A percentile compares a stretch with the other conserved stretches of the same genome.
phyloP scores from a whole-genome alignment of 2,329 filamentous ascomycete genomes.

The Alternaria burnsii region DNA sequence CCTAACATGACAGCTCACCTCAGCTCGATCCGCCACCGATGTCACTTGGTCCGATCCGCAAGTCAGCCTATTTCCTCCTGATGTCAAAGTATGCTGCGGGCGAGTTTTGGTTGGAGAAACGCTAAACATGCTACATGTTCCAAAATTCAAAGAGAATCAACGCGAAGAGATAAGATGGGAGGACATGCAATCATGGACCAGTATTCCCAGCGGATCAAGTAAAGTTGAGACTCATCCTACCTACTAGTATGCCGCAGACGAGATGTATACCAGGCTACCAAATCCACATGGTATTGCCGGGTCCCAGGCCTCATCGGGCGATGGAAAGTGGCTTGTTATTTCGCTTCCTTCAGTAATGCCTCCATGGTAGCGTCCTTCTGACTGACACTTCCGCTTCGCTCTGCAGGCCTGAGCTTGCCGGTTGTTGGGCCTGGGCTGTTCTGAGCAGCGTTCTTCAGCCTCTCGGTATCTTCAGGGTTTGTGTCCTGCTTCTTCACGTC shows the following conservation, averaged over 20 bases:
- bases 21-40: neutral
- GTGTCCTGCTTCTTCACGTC: slow-evolving; percentile 69
- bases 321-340: slow-evolving; percentile 26
- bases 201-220: neutral
- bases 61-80: too few relatives aligned
- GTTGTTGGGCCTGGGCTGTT: slow-evolving; percentile 42
- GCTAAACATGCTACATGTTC: neutral
- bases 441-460: slow-evolving; percentile 60
- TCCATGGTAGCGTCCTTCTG: slow-evolving; percentile 58
- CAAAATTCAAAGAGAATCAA: neutral
- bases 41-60: too few relatives aligned
- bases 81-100: too few relatives aligned
- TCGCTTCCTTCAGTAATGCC: slow-evolving; percentile 53
- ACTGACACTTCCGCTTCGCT: slow-evolving; percentile 53
- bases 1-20: neutral
- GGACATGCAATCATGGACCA: neutral
- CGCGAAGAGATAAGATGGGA: neutral
- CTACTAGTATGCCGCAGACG: neutral
- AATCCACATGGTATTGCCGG: neutral
- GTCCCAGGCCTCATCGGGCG: neutral
- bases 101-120: too few relatives aligned
- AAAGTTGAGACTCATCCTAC: neutral
- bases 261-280: neutral
- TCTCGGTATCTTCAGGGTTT: slow-evolving; percentile 61
- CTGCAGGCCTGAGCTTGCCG: slow-evolving; percentile 49